Conservation (phyloP, 2,329 filamentous ascomycete genomes). For the Beauveria varroae region DNA sequence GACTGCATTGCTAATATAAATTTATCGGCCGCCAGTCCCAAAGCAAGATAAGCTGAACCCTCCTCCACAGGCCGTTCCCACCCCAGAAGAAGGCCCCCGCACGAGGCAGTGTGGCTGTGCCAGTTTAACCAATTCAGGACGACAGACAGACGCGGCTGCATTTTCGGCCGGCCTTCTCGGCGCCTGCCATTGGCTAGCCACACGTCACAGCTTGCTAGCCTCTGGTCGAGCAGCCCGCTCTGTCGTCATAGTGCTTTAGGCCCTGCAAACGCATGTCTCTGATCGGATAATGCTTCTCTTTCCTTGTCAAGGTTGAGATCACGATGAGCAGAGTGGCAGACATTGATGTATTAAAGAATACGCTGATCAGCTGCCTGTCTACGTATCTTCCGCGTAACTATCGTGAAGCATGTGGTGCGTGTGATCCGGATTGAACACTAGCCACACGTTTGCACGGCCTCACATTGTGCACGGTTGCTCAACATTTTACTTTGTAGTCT, state of each 20-base stretch:
- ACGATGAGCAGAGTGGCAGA: neutral
- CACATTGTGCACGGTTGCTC: no score
- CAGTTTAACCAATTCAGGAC: neutral
- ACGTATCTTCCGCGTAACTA: neutral
- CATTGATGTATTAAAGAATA: neutral
- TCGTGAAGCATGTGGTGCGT: no score
- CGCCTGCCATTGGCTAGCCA: neutral
- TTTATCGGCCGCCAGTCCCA: neutral
- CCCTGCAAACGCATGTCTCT: slow-evolving; percentile 10
- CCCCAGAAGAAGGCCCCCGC: neutral
- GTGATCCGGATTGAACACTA: neutral
- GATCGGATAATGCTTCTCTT: neutral
- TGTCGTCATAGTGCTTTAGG: slow-evolving; percentile 11
- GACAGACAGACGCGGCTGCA: slow-evolving; percentile 2
- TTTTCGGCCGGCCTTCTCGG: neutral
- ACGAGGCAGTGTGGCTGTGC: slow-evolving; percentile 6
- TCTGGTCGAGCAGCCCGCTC: slow-evolving; percentile 1
- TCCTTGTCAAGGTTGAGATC: neutral
- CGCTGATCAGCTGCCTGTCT: neutral
- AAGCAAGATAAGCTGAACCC: neutral
- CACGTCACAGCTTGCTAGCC: neutral
- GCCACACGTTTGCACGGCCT: neutral
- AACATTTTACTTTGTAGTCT: no score
- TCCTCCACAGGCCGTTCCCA: neutral
- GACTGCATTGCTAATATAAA: neutral